Conservation (phyloP, 106 monocot species). For the Dendrobium nobile region DNA sequence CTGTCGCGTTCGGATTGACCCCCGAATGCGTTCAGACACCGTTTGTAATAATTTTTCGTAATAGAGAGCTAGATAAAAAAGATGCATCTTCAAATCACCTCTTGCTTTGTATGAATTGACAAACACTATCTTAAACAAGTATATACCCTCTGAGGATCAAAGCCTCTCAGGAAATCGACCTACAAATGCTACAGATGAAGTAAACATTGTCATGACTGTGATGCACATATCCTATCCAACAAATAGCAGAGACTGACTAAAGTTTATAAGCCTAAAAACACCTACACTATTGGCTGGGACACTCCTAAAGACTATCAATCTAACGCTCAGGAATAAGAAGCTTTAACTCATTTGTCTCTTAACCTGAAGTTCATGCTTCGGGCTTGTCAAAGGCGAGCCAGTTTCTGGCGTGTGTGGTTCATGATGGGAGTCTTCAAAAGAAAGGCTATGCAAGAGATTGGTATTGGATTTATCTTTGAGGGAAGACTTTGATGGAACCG, state of each 20-base stretch:
- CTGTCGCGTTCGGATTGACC: no score
- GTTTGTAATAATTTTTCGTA: no score
- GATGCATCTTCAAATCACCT: no score
- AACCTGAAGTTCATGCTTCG: slow-evolving; percentile 1
- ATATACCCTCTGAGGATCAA: neutral
- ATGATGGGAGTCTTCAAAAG: slow-evolving; percentile 27
- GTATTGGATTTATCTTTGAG: slow-evolving; percentile 22
- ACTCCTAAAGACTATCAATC: neutral
- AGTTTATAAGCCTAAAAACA: neutral
- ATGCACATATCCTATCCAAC: neutral
- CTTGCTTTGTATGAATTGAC: no score
- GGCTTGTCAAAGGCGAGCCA: slow-evolving; percentile 21
- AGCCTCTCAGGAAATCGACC: neutral
- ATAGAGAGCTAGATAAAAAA: no score
- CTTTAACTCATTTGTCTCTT: neutral
- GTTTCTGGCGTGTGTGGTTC: slow-evolving; percentile 62
- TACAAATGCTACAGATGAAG: neutral
- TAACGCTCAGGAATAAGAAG: neutral
- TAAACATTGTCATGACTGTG: neutral
- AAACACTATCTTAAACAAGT: no score
- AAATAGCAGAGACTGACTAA: neutral
- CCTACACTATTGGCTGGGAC: neutral
- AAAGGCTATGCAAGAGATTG: slow-evolving; percentile 15
- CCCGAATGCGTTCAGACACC: no score
- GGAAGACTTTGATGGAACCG: slow-evolving; percentile 53